Evolutionary conservation across 768 basidiomycete species (phyloP).

Genomic region (Calocybe cyanea): DNA sequence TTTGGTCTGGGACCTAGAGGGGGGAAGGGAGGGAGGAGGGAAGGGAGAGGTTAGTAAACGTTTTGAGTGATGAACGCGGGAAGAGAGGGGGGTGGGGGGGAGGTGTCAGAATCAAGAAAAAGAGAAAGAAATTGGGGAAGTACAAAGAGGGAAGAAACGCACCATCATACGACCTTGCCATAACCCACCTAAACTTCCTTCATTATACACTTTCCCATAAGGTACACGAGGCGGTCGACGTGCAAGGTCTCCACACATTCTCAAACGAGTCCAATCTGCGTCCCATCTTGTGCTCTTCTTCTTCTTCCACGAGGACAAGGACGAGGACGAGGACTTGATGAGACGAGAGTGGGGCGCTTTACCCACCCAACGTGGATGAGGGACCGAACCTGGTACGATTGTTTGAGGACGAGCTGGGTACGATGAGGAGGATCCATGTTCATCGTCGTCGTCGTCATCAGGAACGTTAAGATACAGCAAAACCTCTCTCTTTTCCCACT

Average conservation of each 20-base stretch:
- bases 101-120: not conserved
- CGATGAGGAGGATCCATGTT: constrained; percentile 1
- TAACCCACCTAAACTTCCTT: constrained; percentile 45
- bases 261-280: constrained; percentile 48
- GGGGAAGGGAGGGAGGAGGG: not conserved
- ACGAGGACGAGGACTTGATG: no score
- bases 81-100: not conserved
- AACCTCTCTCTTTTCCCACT: not conserved
- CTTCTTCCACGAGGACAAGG: not conserved
- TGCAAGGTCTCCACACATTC: constrained; percentile 31
- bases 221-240: constrained; percentile 9
- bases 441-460: not conserved
- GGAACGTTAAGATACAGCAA: not conserved
- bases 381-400: not conserved
- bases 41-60: not conserved
- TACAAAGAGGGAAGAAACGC: constrained; percentile 18
- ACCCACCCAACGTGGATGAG: constrained; percentile 11
- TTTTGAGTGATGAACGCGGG: no score
- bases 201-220: constrained; percentile 31
- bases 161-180: constrained; percentile 61
- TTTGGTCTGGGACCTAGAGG: constrained; percentile 22
- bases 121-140: constrained; percentile 2
- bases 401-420: no score
- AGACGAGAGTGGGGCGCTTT: constrained; percentile 16
- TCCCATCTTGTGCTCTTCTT: constrained; percentile 40